Evolutionary conservation across 2,329 filamentous ascomycete species (phyloP).

Genomic region (Fusarium mangiferae): DNA sequence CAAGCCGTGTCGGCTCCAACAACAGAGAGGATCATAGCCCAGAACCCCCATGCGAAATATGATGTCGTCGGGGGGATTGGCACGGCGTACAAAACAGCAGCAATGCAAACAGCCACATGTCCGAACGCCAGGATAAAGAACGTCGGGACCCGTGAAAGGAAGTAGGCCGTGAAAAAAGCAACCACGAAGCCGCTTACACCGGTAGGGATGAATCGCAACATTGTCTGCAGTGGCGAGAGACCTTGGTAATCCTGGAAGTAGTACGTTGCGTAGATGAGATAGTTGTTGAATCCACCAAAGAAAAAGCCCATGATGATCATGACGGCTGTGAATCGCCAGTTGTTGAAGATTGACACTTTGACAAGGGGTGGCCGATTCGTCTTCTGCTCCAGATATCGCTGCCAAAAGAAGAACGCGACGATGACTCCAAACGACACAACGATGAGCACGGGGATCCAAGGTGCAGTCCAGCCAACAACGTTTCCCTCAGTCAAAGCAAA

Average conservation of each 20-base stretch:
- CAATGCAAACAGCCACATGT: slow-evolving; percentile 63
- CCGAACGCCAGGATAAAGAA: slow-evolving; percentile 68
- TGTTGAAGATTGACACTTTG: slow-evolving; percentile 72
- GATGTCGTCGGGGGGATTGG: slow-evolving; percentile 69
- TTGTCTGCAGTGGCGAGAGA: slow-evolving; percentile 71
- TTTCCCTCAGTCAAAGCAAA: slow-evolving; percentile 77
- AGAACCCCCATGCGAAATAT: slow-evolving; percentile 75
- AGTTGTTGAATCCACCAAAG: slow-evolving; percentile 75
- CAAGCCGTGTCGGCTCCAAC: slow-evolving; percentile 74
- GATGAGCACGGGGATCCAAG: slow-evolving; percentile 70
- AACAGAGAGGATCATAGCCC: slow-evolving; percentile 73
- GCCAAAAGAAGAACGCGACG: slow-evolving; percentile 68
- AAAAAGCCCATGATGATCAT: slow-evolving; percentile 74
- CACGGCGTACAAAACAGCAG: slow-evolving; percentile 70
- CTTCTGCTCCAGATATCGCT: slow-evolving; percentile 55
- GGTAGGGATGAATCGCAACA: slow-evolving; percentile 74
- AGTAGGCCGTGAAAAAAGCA: slow-evolving; percentile 63
- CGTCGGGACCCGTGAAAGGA: slow-evolving; percentile 68
- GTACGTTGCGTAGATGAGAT: slow-evolving; percentile 74
- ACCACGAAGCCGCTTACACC: slow-evolving; percentile 69
- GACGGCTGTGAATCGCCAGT: slow-evolving; percentile 68
- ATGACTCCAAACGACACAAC: slow-evolving; percentile 67
- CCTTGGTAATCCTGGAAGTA: slow-evolving; percentile 76
- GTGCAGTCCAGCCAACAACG: slow-evolving; percentile 72
- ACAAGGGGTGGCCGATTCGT: slow-evolving; percentile 65